Base-by-base conservation (phyloP, 1,284 basidiomycete genomes). In the Ceratobasidium sp. region DNA sequence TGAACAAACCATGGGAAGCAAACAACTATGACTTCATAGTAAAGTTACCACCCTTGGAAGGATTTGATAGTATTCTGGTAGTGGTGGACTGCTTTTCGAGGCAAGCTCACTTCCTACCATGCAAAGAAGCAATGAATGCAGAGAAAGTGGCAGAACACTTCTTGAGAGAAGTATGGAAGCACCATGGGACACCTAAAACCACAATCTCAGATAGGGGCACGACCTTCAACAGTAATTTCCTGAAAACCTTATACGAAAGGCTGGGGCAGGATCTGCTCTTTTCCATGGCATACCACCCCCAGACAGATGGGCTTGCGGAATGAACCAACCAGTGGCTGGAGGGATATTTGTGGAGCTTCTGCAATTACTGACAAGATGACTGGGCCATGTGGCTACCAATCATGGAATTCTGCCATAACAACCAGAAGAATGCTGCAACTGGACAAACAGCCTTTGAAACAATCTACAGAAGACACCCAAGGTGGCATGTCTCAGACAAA, bases 11-110 rank as follows among this genome's bases (percentile, higher is more conserved):
- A 22, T 80, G 77, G 77, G 48, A 74, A 27, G 46, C 76, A 0
- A 61, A 71, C 2, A 19, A 72, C 7, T 76, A 66, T 51, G 64
- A 74, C 31, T n/a, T 78, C 51, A 79, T 80, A 63, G 63, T 74
- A n/a, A 68, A 76, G 11, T 74, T 80, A 4, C 79, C 78, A 2
- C 13, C 9, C 0, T 74, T 59, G 1, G 7, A 77, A 1, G 76
- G 77, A 0, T 75, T 61, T 59, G 77, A 79, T 54, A 14, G 74
- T n/a, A 78, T 79, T 53, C 74, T 78, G 11, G 76, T 79, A 1
- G 69, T 79, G 0, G 74, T 78, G 0, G 77, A 79, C 64, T 37
- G 78, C 0, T 68, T 80, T 6, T 78, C 76, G n/a, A 79, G 78
- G 59, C 69, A 62, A 49, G 69, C 75, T 0, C 63, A 77, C 39